phyloP scores from a whole-genome alignment of 306 rosid genomes.

The Quercus parvula region DNA sequence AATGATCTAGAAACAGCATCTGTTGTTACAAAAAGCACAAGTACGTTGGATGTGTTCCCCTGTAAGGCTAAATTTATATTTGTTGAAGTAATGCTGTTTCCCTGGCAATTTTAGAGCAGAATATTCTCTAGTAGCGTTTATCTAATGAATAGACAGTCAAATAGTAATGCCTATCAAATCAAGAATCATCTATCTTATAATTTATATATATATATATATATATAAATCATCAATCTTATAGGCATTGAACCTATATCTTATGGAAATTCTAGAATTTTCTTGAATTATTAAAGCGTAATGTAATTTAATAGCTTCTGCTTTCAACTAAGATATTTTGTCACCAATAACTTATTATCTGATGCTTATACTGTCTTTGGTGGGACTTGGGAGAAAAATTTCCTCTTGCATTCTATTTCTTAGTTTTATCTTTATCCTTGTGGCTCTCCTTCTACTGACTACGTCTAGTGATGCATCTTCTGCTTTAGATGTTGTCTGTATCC shows the following conservation, averaged over 20 bases:
- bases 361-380: neutral
- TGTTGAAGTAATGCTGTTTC: slow-evolving; percentile 16
- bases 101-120: slow-evolving; percentile 8
- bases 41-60: slow-evolving; percentile 30
- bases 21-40: slow-evolving; percentile 41
- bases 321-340: neutral
- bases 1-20: slow-evolving; percentile 46
- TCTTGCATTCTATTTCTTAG: neutral
- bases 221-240: neutral
- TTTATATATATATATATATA: too few relatives aligned
- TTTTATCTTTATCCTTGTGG: neutral
- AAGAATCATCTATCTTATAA: neutral
- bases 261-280: neutral
- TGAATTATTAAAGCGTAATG: neutral
- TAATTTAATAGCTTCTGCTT: neutral
- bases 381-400: neutral
- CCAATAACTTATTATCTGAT: neutral
- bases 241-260: neutral
- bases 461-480: neutral
- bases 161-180: neutral
- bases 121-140: slow-evolving; percentile 12
- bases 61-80: slow-evolving; percentile 38
- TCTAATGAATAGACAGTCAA: slow-evolving; percentile 11
- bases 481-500: neutral
- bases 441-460: neutral